Base-by-base conservation (phyloP, 2,329 filamentous ascomycete genomes). In the Hymenotorrendiella dingleyae region DNA sequence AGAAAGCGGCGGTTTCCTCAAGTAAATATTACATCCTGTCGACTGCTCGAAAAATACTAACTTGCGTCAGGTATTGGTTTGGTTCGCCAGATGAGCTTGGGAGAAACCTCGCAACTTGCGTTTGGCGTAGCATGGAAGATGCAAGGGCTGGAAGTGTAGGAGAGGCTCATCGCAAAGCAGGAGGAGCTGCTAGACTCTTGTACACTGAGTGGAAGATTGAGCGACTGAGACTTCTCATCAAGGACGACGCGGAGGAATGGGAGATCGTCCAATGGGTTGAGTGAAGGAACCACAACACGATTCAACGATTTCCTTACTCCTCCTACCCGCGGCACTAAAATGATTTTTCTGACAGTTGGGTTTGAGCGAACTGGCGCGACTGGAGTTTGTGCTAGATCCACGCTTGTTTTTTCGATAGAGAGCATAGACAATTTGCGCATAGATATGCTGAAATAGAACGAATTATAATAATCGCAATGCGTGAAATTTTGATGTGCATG, bases 31-130 rank as follows among this genome's bases (percentile, higher is more conserved):
- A n/a, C 29, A 29, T 27, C 40, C 39, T 55, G 20, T 16, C 34
- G 5, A 8, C 21, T 23, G 23, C 11, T 39, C 17, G 29, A 23
- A 14, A 33, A 40, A 36, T 27, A 27, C 41, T 50, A 36, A 52
- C 17, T 12, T 5, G 20, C 14, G 21, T 35, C 50, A 82, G 78
- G 64, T 95, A 96, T 65, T 95, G 90, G 88, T 95, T 94, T 63
- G 87, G 88, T 2, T 71, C 68, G 24, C 82, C 84, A 16, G 80
- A 94, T 65, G 67, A 63, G 32, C 71, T 84, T 39, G 73, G 83
- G 48, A 72, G 78, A 58, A 95, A 95, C 66, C 64, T 96, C 56
- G 90, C 90, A 32, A 95, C 89, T 36, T 89, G 80, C 62, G 61
- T 84, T 47, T 84, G 80, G 80, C 69, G 77, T 50, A 74, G 72